These are phyloP conservation scores for Starmerella apicola DNA, from an alignment of 805 yeast genomes.

Conservation along the genomic window DNA sequence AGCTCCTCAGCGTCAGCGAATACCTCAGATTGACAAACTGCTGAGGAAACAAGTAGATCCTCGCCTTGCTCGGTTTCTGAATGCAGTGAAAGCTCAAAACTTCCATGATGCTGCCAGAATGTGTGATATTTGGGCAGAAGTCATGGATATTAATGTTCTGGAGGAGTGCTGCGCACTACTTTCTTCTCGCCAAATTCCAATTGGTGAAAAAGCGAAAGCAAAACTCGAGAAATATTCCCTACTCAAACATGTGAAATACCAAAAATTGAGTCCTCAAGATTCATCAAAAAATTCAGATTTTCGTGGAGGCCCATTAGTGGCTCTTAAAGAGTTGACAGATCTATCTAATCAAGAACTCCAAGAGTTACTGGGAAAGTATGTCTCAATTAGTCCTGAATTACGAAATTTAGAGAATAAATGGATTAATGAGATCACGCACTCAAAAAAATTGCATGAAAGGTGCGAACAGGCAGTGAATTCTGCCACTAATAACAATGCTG, in stretches of 20 bases:
- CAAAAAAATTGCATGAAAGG: not conserved
- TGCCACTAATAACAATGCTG: not conserved
- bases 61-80: conserved; percentile 1
- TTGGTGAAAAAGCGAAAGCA: not conserved
- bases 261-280: too few species aligned
- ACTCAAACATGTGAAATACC: too few species aligned
- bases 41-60: conserved; percentile 2
- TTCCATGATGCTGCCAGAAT: not conserved
- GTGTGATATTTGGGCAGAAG: not conserved
- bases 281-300: too few species aligned
- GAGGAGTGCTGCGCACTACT: conserved; percentile 1
- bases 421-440: not conserved
- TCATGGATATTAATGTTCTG: conserved; percentile 1
- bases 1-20: conserved; percentile 1
- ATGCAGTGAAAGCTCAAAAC: not conserved
- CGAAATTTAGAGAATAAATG: not conserved
- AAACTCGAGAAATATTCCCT: not conserved
- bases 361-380: not conserved
- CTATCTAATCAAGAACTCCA: not conserved
- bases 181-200: not conserved
- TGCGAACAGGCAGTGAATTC: not conserved
- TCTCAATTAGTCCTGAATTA: not conserved
- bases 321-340: too few species aligned
- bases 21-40: conserved; percentile 12
- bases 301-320: too few species aligned